phyloP scores from a whole-genome alignment of 768 basidiomycete genomes.

The Tubosaeta sp. region DNA sequence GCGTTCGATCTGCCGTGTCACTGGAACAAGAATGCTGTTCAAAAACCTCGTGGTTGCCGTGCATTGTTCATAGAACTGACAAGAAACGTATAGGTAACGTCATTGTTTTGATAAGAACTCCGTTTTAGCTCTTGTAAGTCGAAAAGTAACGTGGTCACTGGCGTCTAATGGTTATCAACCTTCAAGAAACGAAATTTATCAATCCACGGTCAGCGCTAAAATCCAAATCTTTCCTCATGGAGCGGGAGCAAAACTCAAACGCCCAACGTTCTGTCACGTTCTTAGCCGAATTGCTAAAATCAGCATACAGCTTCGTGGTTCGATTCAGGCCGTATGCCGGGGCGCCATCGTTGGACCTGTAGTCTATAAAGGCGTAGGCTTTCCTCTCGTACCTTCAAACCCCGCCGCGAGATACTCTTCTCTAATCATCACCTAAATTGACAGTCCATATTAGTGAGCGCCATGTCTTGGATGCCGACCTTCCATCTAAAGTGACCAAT shows the following conservation, averaged over 20 bases:
- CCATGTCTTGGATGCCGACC: not conserved
- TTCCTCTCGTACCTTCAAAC: not conserved
- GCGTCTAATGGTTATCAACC: not conserved
- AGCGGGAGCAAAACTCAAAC: not conserved
- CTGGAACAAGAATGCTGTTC: not conserved
- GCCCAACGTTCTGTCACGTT: conserved; percentile 4
- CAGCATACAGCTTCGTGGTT: not conserved
- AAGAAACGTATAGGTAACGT: conserved; percentile 1
- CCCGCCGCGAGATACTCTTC: not conserved
- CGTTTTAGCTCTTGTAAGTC: not conserved
- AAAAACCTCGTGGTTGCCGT: conserved; percentile 6
- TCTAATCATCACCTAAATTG: not conserved
- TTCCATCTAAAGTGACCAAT: not conserved
- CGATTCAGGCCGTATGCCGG: not conserved
- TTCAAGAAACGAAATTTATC: not conserved
- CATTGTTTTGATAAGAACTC: not conserved
- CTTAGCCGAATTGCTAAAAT: no score
- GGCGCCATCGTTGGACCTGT: not conserved
- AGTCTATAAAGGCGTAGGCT: conserved; percentile 9
- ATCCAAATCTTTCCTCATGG: not conserved
- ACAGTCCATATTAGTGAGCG: conserved; percentile 9
- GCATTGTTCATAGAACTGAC: not conserved
- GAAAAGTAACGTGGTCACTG: not conserved
- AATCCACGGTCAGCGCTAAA: conserved; percentile 6
- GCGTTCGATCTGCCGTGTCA: not conserved